Base-by-base conservation (phyloP, 805 yeast species). In the Tetrapisispora namnaoensis region DNA sequence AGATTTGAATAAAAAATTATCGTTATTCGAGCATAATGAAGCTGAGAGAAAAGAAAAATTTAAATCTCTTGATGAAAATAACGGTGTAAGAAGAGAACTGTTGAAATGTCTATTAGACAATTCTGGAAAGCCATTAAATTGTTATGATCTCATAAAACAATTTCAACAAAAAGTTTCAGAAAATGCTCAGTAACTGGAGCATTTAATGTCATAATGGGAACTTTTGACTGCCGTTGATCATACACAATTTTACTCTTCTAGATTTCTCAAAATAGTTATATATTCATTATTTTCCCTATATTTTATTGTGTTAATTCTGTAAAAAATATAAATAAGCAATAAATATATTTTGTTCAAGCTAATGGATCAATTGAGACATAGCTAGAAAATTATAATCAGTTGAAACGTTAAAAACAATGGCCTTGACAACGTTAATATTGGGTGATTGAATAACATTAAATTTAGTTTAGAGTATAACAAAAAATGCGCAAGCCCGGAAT, bases 131-230 rank as follows among this genome's bases (percentile, higher is more conserved):
- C 81, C 85, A 21, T 74, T 87, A 63, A 81, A 84, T 65, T 87
- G 96, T 64, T 84, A 89, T 83, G 86, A 83, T 38, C 86, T 84
- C 60, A 86, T 86, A 18, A 79, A 82, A 60, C 68, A 73, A 49
- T 86, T 87, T 66, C 84, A 80, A 61, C 73, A 72, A 53, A 44
- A 46, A 14, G 49, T 45, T 6, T 22, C 37, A 11, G 37, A 39
- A 18, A 45, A 39, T 21, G 16, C 34, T 2, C 21, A 21, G 21
- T 43, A 35, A 43, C 2, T 5, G 35, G 6, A 32, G 11, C 14
- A 14, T 4, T 32, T 14, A 10, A 14, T 14, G 11, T 13, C 35
- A 32, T 32, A 11, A 32, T 32, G n/a, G 35, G 6, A 24, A 4
- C 28, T 32, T 4, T 10, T 14, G 16, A 10, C 35, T 10, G 13